Evolutionary conservation across 148 eudicot species (phyloP), one percentile per base, ranked within the genome.

Genomic region (Cornus florida): DNA sequence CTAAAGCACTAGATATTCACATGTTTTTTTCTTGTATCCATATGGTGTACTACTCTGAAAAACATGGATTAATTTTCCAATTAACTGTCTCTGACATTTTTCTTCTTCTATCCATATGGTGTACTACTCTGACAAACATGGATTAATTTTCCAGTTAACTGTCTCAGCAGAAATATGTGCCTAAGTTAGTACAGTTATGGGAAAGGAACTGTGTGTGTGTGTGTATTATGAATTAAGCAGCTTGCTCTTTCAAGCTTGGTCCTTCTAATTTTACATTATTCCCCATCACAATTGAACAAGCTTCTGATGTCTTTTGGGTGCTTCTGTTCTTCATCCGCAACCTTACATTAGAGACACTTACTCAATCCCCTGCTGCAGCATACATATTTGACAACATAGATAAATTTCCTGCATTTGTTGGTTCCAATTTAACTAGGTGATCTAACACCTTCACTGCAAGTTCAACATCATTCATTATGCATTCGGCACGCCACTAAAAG

Each of bases 291-390:
- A 95, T 83, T 23, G 85, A 86, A 74, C 98, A 93, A 73, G 90
- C 94, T 22, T 97, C 98, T 5, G 97, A 88, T 12, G 88, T 87
- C 86, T 91, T 93, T 19, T 83, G 81, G 32, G 57, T 76, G 73
- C 88, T 91, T 7, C 73, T 77, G 62, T 75, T 85, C 88, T 89
- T 89, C 93, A 95, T 92, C 53, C 80, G 75, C 78, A 84, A 80
- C 86, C 97, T 89, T 74, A 80, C 85, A 76, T 81, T 80, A 23
- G 97, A 86, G 73, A 86, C 93, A 82, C 82, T 82, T 2, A 56
- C 78, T 94, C 98, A 95, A 83, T 95, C 91, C 67, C 97, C 97
- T 31, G 86, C 87, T 46, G 91, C 84, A 60, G 98, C 98, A 78
- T 91, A 92, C 22, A 95, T 88, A 79, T 91, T 90, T 16, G 98